Base-by-base conservation (phyloP, 108 stramenopile genomes). In the Epithemia pelagica region DNA sequence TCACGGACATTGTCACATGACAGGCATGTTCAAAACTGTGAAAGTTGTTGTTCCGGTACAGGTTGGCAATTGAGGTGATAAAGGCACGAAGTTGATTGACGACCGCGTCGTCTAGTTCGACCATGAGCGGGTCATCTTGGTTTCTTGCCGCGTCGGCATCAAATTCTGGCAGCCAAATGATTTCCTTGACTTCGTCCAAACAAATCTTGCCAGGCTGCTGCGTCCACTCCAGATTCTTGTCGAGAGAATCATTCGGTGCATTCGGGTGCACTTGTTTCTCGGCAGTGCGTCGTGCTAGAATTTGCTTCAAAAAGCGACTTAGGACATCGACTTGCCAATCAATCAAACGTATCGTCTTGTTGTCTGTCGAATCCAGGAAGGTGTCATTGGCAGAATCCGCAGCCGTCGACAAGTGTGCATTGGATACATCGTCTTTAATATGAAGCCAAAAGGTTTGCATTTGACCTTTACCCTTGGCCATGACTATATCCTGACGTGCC, bases 121-220 rank as follows among this genome's bases (percentile, higher is more conserved):
- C 54, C 2, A 19, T 64, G 1, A 32, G 53, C 21, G 27, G 23
- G 2, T 65, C 54, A 10, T 54, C 55, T 24, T 29, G 18, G 8
- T n/a, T n/a, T n/a, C n/a, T n/a, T n/a, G 63, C 31, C 56, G 74
- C 74, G 23, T 58, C 52, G 1, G 67, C 63, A 33, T 75, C 68
- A 28, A 69, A 75, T 30, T 69, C 53, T 31, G 74, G 74, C 30
- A 75, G 25, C 23, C 65, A 60, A 25, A 75, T 69, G 23, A 30
- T 31, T 29, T 69, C 74, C 2, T 56, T 54, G 0, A 69, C 67
- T 60, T 75, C 74, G 30, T 75, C 74, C 29, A 61, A 54, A n/a
- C n/a, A n/a, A n/a, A n/a, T n/a, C n/a, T n/a, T n/a, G n/a, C n/a
- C n/a, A n/a, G n/a, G n/a, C n/a, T n/a, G n/a, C n/a, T n/a, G n/a